phyloP scores from a whole-genome alignment of 257 asterid species.

The Salvia rosmarinus region DNA sequence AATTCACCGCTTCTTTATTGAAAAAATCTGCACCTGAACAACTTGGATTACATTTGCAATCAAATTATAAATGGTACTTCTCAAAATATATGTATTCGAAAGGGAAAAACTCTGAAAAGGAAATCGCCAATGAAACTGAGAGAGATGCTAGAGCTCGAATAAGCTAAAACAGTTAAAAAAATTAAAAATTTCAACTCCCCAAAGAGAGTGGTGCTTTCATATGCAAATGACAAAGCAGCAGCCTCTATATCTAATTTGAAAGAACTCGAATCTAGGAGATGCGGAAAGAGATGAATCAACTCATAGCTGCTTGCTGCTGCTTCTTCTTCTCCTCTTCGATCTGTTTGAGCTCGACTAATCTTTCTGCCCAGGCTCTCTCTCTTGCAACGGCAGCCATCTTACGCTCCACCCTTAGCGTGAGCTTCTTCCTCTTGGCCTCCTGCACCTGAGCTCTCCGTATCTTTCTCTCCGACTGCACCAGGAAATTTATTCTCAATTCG shows the following conservation, averaged over 20 bases:
- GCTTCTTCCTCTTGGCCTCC: conserved; percentile 77
- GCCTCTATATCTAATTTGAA: not conserved
- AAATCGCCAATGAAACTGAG: too few species aligned
- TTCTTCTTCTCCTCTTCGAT: conserved; percentile 87
- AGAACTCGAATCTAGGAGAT: conserved; percentile 3
- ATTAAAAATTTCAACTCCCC: conserved; percentile 10
- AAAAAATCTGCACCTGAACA: not conserved
- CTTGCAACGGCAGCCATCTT: conserved; percentile 98
- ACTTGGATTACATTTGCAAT: not conserved
- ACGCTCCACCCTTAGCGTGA: conserved; percentile 70
- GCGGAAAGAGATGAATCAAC: conserved; percentile 37
- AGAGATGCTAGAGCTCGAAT: too few species aligned
- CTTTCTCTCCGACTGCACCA: conserved; percentile 67
- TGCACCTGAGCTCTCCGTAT: conserved; percentile 76
- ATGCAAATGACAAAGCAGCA: conserved; percentile 9
- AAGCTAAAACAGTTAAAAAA: conserved; percentile 14
- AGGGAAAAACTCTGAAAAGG: not conserved
- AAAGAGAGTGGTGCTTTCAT: not conserved
- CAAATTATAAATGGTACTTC: not conserved
- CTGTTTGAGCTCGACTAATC: conserved; percentile 72
- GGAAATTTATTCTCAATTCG: not conserved
- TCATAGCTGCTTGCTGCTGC: conserved; percentile 49
- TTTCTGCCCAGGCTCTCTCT: conserved; percentile 89
- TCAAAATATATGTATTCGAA: not conserved
- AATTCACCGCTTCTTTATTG: not conserved